Base-by-base conservation (phyloP, 2,329 filamentous ascomycete genomes). In the Curvularia sp. region DNA sequence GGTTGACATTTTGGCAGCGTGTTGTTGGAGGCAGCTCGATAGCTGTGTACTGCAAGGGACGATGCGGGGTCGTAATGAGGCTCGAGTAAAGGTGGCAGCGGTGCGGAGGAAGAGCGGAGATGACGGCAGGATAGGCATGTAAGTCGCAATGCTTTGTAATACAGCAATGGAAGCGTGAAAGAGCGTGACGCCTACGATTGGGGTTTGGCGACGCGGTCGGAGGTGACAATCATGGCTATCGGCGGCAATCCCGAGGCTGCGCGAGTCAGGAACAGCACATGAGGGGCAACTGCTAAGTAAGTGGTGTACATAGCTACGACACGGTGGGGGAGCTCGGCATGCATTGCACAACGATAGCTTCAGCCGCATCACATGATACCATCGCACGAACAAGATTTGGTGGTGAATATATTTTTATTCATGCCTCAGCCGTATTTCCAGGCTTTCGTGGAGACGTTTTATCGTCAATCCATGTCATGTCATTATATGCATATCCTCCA, bases 1-100 rank as follows among this genome's bases (percentile, higher is more conserved):
- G 38, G 91, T 86, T 42, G 91, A 85, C 86, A 89, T 89, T 56
- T 78, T 84, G 70, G 83, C 59, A 39, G 65, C 53, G 3, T 66
- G 63, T 49, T 54, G 60, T 25, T 60, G 64, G 13, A 64, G 36
- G 53, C 54, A 38, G 47, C 18, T 53, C n/a, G 60, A 38, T 46
- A 58, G 46, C 18, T 55, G 55, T 36, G 19, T 34, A 50, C 45
- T 63, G 41, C 61, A 23, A 53, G 53, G 45, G 13, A 15, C 41
- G 32, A 56, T 27, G 64, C 47, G 61, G 57, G 56, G 61, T 59
- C 54, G 53, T 21, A 66, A 13, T 19, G 58, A 19, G 49, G 66
- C 52, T 58, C 49, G 48, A 32, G 51, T 41, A 52, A 68, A 55
- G 41, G 59, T 53, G 43, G 57, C 21, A 39, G 64, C 59, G 45